phyloP scores from a whole-genome alignment of 768 basidiomycete genomes.

The Gautieria morchelliformis region DNA sequence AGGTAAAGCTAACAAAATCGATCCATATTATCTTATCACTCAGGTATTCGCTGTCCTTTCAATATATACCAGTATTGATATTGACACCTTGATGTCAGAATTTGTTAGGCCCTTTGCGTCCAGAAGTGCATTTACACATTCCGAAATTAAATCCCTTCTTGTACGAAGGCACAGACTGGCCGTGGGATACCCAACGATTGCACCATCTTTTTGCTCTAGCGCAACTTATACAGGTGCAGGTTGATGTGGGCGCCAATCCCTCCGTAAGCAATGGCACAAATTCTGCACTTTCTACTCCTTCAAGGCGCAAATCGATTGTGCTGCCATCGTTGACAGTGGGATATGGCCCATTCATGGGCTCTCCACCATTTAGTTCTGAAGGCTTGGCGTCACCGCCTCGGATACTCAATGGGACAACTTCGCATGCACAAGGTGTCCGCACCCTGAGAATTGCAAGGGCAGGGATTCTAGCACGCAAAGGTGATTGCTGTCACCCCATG shows the following conservation, averaged over 20 bases:
- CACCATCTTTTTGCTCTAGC: constrained; percentile 56
- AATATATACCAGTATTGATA: neutral
- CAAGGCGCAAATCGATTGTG: constrained; percentile 20
- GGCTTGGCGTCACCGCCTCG: constrained; percentile 13
- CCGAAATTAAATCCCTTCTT: constrained; percentile 56
- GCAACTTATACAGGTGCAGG: constrained; percentile 44
- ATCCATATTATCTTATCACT: constrained; percentile 86
- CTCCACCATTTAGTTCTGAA: constrained; percentile 14
- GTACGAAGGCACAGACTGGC: constrained; percentile 53
- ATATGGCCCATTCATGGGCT: constrained; percentile 20
- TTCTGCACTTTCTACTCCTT: constrained; percentile 3
- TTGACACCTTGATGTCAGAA: constrained; percentile 33
- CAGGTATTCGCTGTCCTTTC: constrained; percentile 36
- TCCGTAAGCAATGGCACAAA: neutral
- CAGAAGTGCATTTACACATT: constrained; percentile 50
- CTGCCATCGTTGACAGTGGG: constrained; percentile 19
- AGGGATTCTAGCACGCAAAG: constrained; percentile 71
- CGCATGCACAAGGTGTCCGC: neutral
- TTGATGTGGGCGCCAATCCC: constrained; percentile 7
- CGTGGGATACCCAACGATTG: constrained; percentile 60
- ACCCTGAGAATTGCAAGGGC: constrained; percentile 68
- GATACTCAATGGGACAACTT: neutral
- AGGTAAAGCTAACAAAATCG: constrained; percentile 61
- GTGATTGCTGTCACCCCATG: constrained; percentile 13
- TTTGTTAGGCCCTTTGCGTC: constrained; percentile 56